Percentiles rank a stretch among this genome's conserved stretches.
Conservation (phyloP, 2,329 filamentous ascomycete species). For the Cordyceps cicadae region DNA sequence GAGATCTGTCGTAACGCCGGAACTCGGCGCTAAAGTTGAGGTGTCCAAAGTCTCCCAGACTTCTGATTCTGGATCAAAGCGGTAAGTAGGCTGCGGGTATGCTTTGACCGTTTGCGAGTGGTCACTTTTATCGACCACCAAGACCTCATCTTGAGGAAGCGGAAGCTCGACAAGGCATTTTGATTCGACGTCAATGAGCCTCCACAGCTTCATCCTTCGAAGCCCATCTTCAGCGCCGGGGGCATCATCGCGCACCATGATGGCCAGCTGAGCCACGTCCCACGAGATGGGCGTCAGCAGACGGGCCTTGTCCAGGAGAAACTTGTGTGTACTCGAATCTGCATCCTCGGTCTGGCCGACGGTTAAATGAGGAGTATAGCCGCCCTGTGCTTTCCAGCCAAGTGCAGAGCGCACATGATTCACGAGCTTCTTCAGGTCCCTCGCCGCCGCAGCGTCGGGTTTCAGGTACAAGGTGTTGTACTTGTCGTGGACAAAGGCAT, state of each 20-base stretch:
- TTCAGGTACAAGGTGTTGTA: conserved; percentile 42
- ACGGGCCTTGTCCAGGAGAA: conserved; percentile 43
- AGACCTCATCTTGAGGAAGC: not conserved
- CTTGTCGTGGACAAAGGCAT: conserved; percentile 40
- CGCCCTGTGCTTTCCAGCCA: conserved; percentile 19
- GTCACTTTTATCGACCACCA: not conserved
- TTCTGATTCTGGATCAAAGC: not conserved
- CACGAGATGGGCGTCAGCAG: conserved; percentile 42
- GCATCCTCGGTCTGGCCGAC: conserved; percentile 49
- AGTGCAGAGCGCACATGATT: conserved; percentile 28
- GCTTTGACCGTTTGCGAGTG: not conserved
- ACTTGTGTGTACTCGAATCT: conserved; percentile 36
- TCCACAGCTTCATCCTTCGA: conserved; percentile 50
- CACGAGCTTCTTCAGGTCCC: conserved; percentile 19
- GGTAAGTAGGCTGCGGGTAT: not conserved
- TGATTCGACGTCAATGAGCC: conserved; percentile 32
- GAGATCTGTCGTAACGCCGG: conserved; percentile 17
- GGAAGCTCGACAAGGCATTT: not conserved
- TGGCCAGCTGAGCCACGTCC: conserved; percentile 37
- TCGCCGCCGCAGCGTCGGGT: conserved; percentile 12
- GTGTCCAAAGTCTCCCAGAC: not conserved
- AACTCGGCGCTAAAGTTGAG: not conserved
- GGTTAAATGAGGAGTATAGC: conserved; percentile 45
- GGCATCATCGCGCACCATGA: conserved; percentile 42
- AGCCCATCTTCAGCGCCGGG: conserved; percentile 21